Evolutionary conservation across 257 asterid genomes (phyloP), one percentile per base, ranked within the genome.

Genomic region (Capsicum chinense): DNA sequence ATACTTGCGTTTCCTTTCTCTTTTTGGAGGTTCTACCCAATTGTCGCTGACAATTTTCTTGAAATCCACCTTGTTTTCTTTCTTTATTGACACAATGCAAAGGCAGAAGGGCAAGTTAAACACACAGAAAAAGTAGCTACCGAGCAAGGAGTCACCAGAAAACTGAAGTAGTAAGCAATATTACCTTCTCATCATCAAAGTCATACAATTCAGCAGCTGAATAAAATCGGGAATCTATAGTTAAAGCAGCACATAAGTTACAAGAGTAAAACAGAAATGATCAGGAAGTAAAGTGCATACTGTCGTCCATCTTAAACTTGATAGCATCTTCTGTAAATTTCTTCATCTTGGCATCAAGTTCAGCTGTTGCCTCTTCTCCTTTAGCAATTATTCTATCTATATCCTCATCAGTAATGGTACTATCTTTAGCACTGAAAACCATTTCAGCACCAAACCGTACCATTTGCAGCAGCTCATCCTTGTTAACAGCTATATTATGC

Each of bases 361-460:
- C 99, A 86, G 99, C 99, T 50, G 99, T 57, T 58, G 83, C 71
- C 74, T 80, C 74, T 80, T 80, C 83, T 80, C 83, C 83, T 47
- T 60, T 80, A 60, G 83, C 83, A 7, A 80, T 80, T 59, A 80
- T 80, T 47, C 74, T 80, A 60, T 80, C 83, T 59, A 80, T 60
- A 80, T 80, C 83, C 73, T 60, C 83, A 60, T 80, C 83, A 39
- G 83, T 80, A 63, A 80, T 80, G 39, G 99, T 97, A 91, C 99
- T 95, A 88, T 97, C 99, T 89, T 97, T 97, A 87, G 98, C 95
- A 85, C 98, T 95, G 93, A 97, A 97, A 87, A 97, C 99, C 99
- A 97, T 97, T 92, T 95, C 99, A 85, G 99, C 99, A 86, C 99
- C 99, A 89, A 95, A 97, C 83, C 99, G 92, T 86, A 97, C 99